These are phyloP conservation scores for Golovinomyces cichoracearum DNA, from an alignment of 2,329 filamentous ascomycete genomes.

Conservation along the genomic window DNA sequence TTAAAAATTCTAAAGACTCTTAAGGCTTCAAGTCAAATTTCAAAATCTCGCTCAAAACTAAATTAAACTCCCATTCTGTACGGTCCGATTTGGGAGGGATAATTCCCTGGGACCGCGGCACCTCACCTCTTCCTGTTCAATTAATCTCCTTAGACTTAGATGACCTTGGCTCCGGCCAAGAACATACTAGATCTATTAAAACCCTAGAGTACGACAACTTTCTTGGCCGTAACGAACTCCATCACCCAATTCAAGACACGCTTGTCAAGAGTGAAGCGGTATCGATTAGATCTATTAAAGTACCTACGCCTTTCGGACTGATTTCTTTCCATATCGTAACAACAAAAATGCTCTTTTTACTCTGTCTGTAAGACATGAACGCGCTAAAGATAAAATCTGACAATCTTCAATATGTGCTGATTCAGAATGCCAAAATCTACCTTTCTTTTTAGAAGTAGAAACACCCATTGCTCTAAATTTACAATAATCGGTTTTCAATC, in stretches of 20 bases:
- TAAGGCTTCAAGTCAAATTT: not conserved
- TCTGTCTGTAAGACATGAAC: conserved; percentile 1
- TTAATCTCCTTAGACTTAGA: too few species aligned
- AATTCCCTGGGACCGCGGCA: too few species aligned
- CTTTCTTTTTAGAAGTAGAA: not conserved
- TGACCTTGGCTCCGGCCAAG: too few species aligned
- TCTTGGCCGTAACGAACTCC: too few species aligned
- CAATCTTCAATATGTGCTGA: not conserved
- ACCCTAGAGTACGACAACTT: too few species aligned
- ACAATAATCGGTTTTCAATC: not conserved
- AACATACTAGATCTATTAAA: too few species aligned
- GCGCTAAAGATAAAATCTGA: not conserved
- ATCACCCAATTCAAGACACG: too few species aligned
- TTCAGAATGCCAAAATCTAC: not conserved
- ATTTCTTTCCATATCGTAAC: not conserved
- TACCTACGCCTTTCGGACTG: not conserved
- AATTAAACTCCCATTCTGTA: too few species aligned
- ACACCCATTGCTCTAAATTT: not conserved
- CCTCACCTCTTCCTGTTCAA: too few species aligned
- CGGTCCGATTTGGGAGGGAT: too few species aligned
- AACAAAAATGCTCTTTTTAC: not conserved
- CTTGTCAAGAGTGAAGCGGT: not conserved
- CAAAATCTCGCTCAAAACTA: too few species aligned
- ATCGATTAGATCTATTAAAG: conserved; percentile 1
- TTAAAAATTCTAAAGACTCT: not conserved